Conservation (phyloP, 257 asterid species). For the Ajuga chamaepitys region DNA sequence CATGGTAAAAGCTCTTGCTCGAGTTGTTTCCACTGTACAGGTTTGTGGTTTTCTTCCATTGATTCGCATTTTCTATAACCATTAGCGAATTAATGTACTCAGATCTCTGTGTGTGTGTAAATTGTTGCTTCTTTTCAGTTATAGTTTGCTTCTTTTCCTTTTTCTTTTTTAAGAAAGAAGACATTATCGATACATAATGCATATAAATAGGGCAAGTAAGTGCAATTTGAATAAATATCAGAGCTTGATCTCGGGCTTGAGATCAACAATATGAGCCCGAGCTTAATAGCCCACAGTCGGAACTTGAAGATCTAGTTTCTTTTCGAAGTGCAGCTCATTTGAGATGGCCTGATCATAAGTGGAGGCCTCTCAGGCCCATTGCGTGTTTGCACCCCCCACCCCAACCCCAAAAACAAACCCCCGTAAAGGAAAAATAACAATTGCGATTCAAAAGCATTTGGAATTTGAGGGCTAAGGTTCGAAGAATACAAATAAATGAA, state of each 20-base stretch:
- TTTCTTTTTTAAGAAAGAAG: too few relatives aligned
- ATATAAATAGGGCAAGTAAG: background rate
- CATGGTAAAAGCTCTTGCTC: slow-evolving; percentile 94
- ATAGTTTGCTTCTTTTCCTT: too few relatives aligned
- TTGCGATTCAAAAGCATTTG: too few relatives aligned
- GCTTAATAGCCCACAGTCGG: background rate
- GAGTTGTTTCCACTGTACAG: slow-evolving; percentile 86
- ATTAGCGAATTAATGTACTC: background rate
- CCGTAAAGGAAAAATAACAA: too few relatives aligned
- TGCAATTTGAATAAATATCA: background rate
- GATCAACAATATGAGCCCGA: background rate
- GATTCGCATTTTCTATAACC: background rate
- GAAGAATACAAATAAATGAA: too few relatives aligned
- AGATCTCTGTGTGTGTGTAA: background rate
- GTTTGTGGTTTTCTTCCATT: slow-evolving; percentile 28
- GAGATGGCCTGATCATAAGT: too few relatives aligned
- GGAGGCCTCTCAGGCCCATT: too few relatives aligned
- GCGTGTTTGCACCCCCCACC: too few relatives aligned
- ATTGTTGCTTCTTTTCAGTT: too few relatives aligned
- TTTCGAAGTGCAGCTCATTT: background rate
- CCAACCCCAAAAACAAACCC: too few relatives aligned
- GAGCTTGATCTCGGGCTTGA: background rate
- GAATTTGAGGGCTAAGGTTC: too few relatives aligned
- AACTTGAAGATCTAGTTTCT: background rate
- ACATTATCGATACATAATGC: too few relatives aligned